phyloP scores from a whole-genome alignment of 805 yeast species.

The Cyberlindnera japonica region DNA sequence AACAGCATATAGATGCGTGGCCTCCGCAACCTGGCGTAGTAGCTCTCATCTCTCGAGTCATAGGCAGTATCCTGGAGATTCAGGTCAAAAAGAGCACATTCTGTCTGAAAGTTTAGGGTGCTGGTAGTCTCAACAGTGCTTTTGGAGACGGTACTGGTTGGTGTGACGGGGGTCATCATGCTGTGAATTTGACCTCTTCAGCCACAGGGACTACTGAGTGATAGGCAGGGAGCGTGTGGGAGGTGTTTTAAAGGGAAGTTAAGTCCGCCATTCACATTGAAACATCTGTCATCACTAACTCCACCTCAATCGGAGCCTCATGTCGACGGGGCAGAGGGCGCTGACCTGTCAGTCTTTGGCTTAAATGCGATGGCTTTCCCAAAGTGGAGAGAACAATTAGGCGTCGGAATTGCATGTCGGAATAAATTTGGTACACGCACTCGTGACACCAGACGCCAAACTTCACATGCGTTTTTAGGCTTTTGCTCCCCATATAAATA shows the following conservation, averaged over 20 bases:
- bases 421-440: background rate
- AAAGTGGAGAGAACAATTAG: background rate
- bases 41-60: background rate
- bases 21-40: conserved; percentile 12
- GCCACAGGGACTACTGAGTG: too few species aligned
- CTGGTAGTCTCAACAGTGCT: conserved; percentile 4
- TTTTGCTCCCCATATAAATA: background rate
- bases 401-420: too few species aligned
- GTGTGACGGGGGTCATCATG: background rate
- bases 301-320: background rate
- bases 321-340: background rate
- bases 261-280: background rate
- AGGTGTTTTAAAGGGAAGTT: background rate
- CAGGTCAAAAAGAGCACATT: conserved; percentile 10
- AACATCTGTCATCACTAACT: background rate
- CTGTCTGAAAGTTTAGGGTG: background rate
- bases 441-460: background rate
- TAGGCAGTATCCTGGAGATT: conserved; percentile 12
- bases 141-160: conserved; percentile 4
- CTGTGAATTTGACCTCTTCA: too few species aligned
- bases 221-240: background rate
- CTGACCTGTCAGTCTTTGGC: background rate
- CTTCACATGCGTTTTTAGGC: background rate
- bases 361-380: background rate
- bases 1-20: conserved; percentile 24